phyloP scores from a whole-genome alignment of 305 asterid genomes.

The Lippia alba region DNA sequence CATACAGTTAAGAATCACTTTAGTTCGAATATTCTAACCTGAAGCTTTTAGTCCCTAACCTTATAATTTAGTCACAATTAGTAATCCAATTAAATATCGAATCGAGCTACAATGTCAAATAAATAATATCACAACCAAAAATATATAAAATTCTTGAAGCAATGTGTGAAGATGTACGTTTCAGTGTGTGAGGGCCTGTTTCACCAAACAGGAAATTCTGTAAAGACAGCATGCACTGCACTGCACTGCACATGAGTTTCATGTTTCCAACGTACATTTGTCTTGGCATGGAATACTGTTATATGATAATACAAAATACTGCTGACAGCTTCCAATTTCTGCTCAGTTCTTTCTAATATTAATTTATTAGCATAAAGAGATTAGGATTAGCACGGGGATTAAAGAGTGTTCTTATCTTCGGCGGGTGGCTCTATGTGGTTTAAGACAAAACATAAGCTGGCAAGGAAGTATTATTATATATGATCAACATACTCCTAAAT shows the following conservation, averaged over 20 bases:
- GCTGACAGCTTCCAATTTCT: slow-evolving; percentile 34
- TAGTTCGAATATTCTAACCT: no score
- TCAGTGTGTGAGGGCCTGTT: slow-evolving; percentile 17
- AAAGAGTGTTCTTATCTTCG: slow-evolving; percentile 35
- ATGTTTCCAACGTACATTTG: slow-evolving; percentile 37
- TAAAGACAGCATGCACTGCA: slow-evolving; percentile 27
- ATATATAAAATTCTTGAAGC: no score
- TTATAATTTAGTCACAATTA: no score
- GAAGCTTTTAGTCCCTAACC: no score
- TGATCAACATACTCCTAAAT: slow-evolving; percentile 36
- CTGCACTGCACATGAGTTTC: slow-evolving; percentile 48
- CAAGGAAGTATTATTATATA: slow-evolving; percentile 30
- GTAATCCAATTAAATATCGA: no score
- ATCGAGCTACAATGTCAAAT: no score
- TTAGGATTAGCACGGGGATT: slow-evolving; percentile 36
- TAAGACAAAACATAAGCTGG: slow-evolving; percentile 44
- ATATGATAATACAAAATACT: slow-evolving; percentile 14
- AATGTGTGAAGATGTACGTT: slow-evolving; percentile 19
- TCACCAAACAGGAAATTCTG: slow-evolving; percentile 31
- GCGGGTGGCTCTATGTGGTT: slow-evolving; percentile 73
- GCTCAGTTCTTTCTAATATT: slow-evolving; percentile 37
- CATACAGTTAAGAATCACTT: no score
- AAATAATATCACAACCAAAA: neutral
- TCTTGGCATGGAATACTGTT: slow-evolving; percentile 34
- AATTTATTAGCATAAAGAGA: slow-evolving; percentile 31